Evolutionary conservation across 1,139 yeast genomes (phyloP).

Genomic region (Dujonia santamariae): DNA sequence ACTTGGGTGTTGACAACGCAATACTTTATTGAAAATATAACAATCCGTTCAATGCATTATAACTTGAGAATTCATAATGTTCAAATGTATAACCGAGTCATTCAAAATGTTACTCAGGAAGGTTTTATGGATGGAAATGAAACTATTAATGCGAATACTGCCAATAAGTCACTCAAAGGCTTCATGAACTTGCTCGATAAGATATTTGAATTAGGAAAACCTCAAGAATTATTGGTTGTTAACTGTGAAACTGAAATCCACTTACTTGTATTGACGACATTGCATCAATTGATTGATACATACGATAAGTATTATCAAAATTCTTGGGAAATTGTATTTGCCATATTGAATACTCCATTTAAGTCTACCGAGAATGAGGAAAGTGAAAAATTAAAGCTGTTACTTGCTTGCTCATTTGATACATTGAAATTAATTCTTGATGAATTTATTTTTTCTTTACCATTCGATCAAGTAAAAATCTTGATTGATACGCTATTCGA

Average conservation of each 20-base stretch:
- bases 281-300: conserved; percentile 70
- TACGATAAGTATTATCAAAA: conserved; percentile 53
- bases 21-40: conserved; percentile 38
- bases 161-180: conserved; percentile 35
- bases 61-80: conserved; percentile 48
- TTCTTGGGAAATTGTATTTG: conserved; percentile 73
- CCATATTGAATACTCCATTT: conserved; percentile 69
- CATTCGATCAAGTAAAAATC: conserved; percentile 55
- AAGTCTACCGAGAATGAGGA: conserved; percentile 27
- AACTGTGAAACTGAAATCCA: conserved; percentile 68
- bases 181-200: conserved; percentile 29
- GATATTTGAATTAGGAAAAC: conserved; percentile 33
- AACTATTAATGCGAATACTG: conserved; percentile 22
- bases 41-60: conserved; percentile 36
- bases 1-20: conserved; percentile 47
- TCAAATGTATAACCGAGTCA: conserved; percentile 46
- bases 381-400: conserved; percentile 32
- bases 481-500: conserved; percentile 69
- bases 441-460: conserved; percentile 74
- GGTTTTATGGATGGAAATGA: conserved; percentile 35
- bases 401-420: conserved; percentile 68
- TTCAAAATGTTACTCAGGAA: conserved; percentile 43
- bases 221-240: conserved; percentile 40
- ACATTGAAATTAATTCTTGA: conserved; percentile 79
- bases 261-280: conserved; percentile 55